Evolutionary conservation across 2,329 filamentous ascomycete species (phyloP), one percentile per base, ranked within the genome.

Genomic region (Tolypocladium nubicola): DNA sequence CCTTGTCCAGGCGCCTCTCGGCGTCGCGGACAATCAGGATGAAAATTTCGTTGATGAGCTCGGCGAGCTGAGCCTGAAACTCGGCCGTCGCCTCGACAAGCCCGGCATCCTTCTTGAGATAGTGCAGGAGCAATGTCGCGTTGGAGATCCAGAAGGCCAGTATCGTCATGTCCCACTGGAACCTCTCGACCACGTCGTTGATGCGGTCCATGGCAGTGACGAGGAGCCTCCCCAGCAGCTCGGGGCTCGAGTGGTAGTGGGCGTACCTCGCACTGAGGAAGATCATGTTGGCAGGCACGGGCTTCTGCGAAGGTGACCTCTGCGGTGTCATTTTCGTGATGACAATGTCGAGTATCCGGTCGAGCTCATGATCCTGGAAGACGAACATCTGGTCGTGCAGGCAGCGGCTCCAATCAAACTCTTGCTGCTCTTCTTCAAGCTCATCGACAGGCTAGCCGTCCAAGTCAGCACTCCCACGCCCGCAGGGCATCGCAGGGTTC

Each of bases 111-210:
- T 99, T 99, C 70, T 96, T 97, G 56, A 99, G 78, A 69, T 99
- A 99, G 71, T 99, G 93, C 56, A 97, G 77, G n/a, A 99, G 76
- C 43, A 99, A 76, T 0, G 94, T 99, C 10, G 90, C 91, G 70
- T 99, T 99, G 1, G 94, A 97, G 67, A 97, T 91, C 94, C 94
- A 99, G 69, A 99, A 99, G 2, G 94, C 94, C 41, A 99, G 78
- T 63, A 99, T 96, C 0, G 94, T 99, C 94, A 99, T 99, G 69
- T 99, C 94, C 94, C 94, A 97, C 69, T 99, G 94, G 67, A 93
- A 86, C 60, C 83, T 83, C 72, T 97, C 94, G n/a, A 99, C 91
- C 37, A 97, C 90, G 59, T 91, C 87, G 68, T 97, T 97, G 66
- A 99, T 97, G 72, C 93, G 94, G 67, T 96, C 90, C 82, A 96